Conservation (phyloP, 352 stramenopile genomes). For the Globisporangium nunn region DNA sequence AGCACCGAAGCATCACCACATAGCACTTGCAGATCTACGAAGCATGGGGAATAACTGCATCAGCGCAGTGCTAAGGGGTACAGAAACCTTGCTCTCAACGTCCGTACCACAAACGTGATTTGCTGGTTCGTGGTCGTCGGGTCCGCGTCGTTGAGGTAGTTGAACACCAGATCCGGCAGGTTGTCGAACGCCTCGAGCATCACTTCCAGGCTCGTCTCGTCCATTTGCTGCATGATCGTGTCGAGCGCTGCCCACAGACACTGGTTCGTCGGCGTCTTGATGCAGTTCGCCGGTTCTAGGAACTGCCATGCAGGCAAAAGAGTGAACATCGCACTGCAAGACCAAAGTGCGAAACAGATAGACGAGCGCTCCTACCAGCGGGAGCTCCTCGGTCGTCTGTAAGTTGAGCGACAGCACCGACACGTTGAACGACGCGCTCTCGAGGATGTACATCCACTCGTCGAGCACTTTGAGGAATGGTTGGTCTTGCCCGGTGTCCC, state of each 20-base stretch:
- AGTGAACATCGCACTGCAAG: neutral
- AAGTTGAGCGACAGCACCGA: slow-evolving; percentile 59
- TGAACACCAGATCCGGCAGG: slow-evolving; percentile 81
- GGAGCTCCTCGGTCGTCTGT: slow-evolving; percentile 60
- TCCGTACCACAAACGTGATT: slow-evolving; percentile 70
- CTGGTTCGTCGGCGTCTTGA: slow-evolving; percentile 74
- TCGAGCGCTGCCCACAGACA: slow-evolving; percentile 79
- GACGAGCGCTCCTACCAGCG: slow-evolving; percentile 29
- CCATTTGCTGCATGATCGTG: slow-evolving; percentile 82
- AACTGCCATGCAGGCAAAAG: slow-evolving; percentile 34
- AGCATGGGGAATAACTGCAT: neutral
- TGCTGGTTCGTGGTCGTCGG: slow-evolving; percentile 53
- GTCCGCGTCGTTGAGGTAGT: slow-evolving; percentile 72
- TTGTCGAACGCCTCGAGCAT: slow-evolving; percentile 85
- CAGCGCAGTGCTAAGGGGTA: no score
- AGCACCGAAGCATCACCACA: slow-evolving; percentile 54
- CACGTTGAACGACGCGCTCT: slow-evolving; percentile 72
- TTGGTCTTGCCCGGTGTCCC: slow-evolving; percentile 33
- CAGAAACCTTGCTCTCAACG: neutral
- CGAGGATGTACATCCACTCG: slow-evolving; percentile 85
- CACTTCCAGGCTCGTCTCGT: slow-evolving; percentile 64
- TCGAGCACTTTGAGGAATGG: slow-evolving; percentile 68
- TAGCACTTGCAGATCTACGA: slow-evolving; percentile 78
- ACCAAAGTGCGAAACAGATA: neutral
- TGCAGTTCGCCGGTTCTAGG: slow-evolving; percentile 58